Evolutionary conservation across 805 yeast species (phyloP).

Genomic region (Metschnikowia lachancei): DNA sequence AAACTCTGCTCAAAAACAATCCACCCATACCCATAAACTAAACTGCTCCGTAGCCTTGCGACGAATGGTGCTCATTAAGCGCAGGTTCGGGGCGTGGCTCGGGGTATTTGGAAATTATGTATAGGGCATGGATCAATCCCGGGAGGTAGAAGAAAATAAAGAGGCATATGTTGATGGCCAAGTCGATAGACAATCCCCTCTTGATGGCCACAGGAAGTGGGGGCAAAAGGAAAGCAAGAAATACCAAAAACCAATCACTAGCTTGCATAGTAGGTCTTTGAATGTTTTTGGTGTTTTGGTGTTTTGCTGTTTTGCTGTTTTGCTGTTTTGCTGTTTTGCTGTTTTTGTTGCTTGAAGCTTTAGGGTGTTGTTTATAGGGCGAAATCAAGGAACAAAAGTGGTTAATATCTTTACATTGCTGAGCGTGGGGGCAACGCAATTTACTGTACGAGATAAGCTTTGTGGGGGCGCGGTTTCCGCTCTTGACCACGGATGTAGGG

Average conservation of each 20-base stretch:
- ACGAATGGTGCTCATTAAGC: conserved; percentile 1
- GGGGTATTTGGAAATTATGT: conserved; percentile 74
- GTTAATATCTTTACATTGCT: background rate
- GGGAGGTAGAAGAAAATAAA: conserved; percentile 73
- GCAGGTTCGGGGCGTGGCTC: conserved; percentile 21
- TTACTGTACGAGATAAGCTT: background rate
- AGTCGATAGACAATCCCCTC: conserved; percentile 66
- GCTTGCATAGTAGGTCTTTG: too few relatives aligned
- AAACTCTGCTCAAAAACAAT: too few relatives aligned
- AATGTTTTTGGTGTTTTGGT: too few relatives aligned
- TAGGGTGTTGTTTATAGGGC: too few relatives aligned
- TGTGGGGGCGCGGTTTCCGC: background rate
- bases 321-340: too few relatives aligned
- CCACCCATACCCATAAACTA: background rate
- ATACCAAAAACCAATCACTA: conserved; percentile 61
- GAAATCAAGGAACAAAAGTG: background rate
- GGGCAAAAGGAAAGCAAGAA: conserved; percentile 69
- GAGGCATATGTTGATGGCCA: conserved; percentile 64
- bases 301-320: too few relatives aligned
- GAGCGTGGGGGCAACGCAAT: too few relatives aligned
- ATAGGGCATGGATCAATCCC: conserved; percentile 74
- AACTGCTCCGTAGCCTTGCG: conserved; percentile 11
- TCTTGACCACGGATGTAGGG: too few relatives aligned
- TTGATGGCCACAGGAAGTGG: conserved; percentile 76
- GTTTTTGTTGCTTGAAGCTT: too few relatives aligned